A percentile compares a stretch with the other conserved stretches of the same genome.
Conservation (phyloP, 192 early-diverging fungal species). For the Gigaspora rosea region DNA sequence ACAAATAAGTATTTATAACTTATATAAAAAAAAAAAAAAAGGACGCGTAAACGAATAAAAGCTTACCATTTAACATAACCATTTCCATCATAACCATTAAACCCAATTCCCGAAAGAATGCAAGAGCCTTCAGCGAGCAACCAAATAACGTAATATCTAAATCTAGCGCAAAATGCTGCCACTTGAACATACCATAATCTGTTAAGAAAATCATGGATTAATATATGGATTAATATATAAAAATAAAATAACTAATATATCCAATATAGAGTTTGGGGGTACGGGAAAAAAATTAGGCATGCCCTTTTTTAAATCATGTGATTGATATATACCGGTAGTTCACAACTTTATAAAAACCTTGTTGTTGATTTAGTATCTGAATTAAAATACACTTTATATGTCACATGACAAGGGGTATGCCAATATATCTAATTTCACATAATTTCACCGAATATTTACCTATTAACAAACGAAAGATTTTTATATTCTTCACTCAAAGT, state of each 20-base stretch:
- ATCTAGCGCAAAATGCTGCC: conserved; percentile 61
- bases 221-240: too few relatives aligned
- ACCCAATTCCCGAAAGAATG: conserved; percentile 80
- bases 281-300: too few relatives aligned
- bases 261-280: too few relatives aligned
- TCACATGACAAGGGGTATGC: neutral
- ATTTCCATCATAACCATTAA: conserved; percentile 63
- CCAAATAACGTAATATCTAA: conserved; percentile 93
- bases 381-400: neutral
- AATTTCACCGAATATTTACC: conserved; percentile 4
- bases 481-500: conserved; percentile 29
- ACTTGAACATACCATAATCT: conserved; percentile 63
- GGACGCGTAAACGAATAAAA: neutral
- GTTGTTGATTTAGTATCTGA: too few relatives aligned
- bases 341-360: too few relatives aligned
- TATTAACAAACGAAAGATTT: neutral
- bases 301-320: too few relatives aligned
- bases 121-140: conserved; percentile 86
- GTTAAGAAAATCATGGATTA: neutral
- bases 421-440: too few relatives aligned
- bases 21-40: neutral
- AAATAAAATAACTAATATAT: too few relatives aligned
- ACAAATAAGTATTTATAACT: neutral
- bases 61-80: conserved; percentile 66
- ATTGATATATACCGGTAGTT: too few relatives aligned